Evolutionary conservation across 2,329 filamentous ascomycete genomes (phyloP), one percentile per base, ranked within the genome.

Genomic region (Emmonsiellopsis sp.): DNA sequence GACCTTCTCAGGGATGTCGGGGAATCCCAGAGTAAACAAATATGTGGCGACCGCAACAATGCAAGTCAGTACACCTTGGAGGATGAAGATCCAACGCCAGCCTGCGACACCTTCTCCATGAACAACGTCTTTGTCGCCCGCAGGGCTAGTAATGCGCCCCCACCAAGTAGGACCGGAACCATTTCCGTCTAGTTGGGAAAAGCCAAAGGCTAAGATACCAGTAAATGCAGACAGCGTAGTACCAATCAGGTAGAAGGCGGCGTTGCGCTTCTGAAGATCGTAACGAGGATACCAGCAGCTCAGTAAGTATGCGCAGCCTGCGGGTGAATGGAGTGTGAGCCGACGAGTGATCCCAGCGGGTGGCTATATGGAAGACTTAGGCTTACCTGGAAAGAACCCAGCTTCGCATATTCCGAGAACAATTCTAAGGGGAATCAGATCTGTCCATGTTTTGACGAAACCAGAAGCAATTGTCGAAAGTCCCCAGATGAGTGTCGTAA

Each of bases 351-450:
- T 87, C 84, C 84, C 84, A 88, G 39, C 83, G 86, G 56, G 80
- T 84, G n/a, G 88, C 76, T 6, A 88, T 6, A 88, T 71, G 62
- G 87, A 88, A 0, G 86, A 83, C 49, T 80, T 84, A 51, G 5
- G 5, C 21, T 27, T 27, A 27, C 80, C 80, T 0, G 85, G 84
- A 66, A 88, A 88, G 68, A 85, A 87, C 0, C 85, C 74, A 50
- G 66, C 79, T 65, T 88, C 85, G 27, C 87, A 75, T 2, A 84
- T 58, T 40, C 85, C 85, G 3, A 88, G 73, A 1, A 87, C 36
- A 13, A 60, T 46, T 42, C 63, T 52, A n/a, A 66, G 53, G 14
- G 45, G 56, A 45, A 60, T 53, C 56, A 65, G 55, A 11, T 57
- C 43, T 13, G 55, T 49, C 62, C 62, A 66, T 11, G 55, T 54